Evolutionary conservation across 495 filamentous ascomycete genomes (phyloP).

Genomic region (Aspergillus avenaceus): DNA sequence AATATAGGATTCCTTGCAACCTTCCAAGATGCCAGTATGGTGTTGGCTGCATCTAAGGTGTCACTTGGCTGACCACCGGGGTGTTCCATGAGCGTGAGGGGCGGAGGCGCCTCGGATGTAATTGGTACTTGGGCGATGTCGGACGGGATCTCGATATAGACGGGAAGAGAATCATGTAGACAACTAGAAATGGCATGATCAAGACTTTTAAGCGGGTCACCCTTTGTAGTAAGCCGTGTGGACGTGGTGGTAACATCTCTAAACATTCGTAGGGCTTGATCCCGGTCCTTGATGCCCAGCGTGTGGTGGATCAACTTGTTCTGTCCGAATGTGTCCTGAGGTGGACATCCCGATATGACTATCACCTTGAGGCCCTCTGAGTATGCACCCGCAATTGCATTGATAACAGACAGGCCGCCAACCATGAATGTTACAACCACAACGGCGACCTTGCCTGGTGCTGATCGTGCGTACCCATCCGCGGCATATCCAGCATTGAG

Average conservation of each 20-base stretch:
- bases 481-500: constrained; percentile 76
- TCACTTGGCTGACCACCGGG: not conserved
- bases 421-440: constrained; percentile 74
- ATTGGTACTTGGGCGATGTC: not conserved
- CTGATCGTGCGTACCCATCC: constrained; percentile 68
- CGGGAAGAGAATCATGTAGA: not conserved
- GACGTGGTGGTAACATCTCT: not conserved
- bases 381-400: constrained; percentile 66
- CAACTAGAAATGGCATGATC: constrained; percentile 3
- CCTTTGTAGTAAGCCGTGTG: not conserved
- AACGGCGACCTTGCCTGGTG: constrained; percentile 55
- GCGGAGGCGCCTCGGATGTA: not conserved
- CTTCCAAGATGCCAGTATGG: not conserved
- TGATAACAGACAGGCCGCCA: constrained; percentile 67
- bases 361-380: constrained; percentile 70
- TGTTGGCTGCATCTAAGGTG: not conserved
- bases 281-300: not conserved
- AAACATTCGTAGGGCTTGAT: constrained; percentile 7
- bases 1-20: not conserved
- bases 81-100: not conserved
- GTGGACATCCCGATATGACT: constrained; percentile 60
- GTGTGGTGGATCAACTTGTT: constrained; percentile 6
- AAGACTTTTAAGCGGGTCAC: not conserved
- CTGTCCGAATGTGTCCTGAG: not conserved
- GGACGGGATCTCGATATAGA: constrained; percentile 13